Evolutionary conservation across 2,329 filamentous ascomycete species (phyloP), one percentile per base, ranked within the genome.

Genomic region (Phyllosticta ampelicida): DNA sequence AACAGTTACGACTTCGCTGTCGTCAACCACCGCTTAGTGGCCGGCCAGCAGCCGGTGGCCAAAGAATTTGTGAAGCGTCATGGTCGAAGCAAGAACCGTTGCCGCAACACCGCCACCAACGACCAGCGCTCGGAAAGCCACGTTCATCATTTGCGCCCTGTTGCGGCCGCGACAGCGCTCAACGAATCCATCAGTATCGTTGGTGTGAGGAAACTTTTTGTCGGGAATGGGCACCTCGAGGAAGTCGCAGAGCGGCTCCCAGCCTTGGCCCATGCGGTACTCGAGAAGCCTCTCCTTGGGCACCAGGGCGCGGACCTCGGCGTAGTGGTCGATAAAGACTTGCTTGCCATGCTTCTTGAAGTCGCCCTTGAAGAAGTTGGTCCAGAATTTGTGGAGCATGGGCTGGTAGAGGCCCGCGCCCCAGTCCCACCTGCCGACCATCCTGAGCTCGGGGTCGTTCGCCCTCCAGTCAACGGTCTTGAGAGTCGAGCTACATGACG

Each of bases 381-480:
- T 79, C 73, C 85, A 87, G 75, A 86, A 86, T 71, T 84, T 85
- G 69, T 78, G 77, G 60, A 87, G 77, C 84, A 87, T 86, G 48
- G 83, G 84, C 68, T 86, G 80, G 74, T 86, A 86, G 57, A 58
- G 20, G 63, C 66, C 9, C 63, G 64, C 26, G 66, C 67, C 1
- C 53, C 53, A 48, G 68, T 69, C 9, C 63, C 61, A 51, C 65
- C 67, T 54, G 67, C 64, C 13, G 56, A 62, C 4, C 52, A 60
- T 50, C 69, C 68, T 19, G 66, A 51, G 9, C 61, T 58, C 23
- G 68, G 65, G 19, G 67, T 58, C 8, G 67, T 61, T 18, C 58
- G 56, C 54, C 64, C 13, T 66, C 66, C 61, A 68, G 59, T 55
- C 64, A 59, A 21, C 64, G 63, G 50, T 69, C 23, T 9, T 62